Evolutionary conservation across 2,329 filamentous ascomycete species (phyloP).

Genomic region (Pseudogymnoascus sp.): DNA sequence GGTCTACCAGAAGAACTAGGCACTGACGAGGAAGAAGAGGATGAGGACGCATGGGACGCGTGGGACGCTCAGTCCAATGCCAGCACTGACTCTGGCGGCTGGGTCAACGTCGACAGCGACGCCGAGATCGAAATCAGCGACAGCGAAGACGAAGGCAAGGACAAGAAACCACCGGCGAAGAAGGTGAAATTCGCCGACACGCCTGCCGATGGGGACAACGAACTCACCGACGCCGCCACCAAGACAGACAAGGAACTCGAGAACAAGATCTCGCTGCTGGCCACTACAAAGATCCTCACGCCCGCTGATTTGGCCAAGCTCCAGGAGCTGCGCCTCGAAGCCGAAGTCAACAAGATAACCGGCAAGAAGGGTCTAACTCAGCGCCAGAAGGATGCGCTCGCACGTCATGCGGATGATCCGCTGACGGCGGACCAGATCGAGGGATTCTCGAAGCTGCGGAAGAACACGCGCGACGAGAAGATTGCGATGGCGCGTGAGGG

Average conservation of each 20-base stretch:
- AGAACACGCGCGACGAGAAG: conserved; percentile 83
- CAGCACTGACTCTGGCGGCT: conserved; percentile 70
- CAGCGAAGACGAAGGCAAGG: conserved; percentile 56
- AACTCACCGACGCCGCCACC: conserved; percentile 35
- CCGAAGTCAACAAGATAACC: conserved; percentile 60
- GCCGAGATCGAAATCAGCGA: conserved; percentile 69
- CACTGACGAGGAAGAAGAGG: conserved; percentile 53
- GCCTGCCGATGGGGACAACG: conserved; percentile 35
- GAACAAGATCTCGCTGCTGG: conserved; percentile 60
- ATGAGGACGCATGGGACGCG: conserved; percentile 49
- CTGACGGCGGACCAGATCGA: conserved; percentile 90
- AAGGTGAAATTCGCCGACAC: conserved; percentile 45
- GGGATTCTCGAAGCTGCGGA: conserved; percentile 71
- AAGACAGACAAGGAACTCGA: conserved; percentile 32
- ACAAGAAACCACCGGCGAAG: conserved; percentile 51
- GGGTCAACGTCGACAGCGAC: conserved; percentile 85
- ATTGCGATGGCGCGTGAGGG: conserved; percentile 76
- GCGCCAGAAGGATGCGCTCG: conserved; percentile 34
- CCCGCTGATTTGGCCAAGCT: conserved; percentile 95
- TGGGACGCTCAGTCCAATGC: conserved; percentile 54
- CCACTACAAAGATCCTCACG: conserved; percentile 89
- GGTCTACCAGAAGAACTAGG: conserved; percentile 57
- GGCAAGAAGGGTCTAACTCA: conserved; percentile 38
- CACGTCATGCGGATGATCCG: conserved; percentile 74
- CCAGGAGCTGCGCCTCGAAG: conserved; percentile 71